Evolutionary conservation across 129 eudicot genomes (phyloP).

Genomic region (Flaveria brownii): DNA sequence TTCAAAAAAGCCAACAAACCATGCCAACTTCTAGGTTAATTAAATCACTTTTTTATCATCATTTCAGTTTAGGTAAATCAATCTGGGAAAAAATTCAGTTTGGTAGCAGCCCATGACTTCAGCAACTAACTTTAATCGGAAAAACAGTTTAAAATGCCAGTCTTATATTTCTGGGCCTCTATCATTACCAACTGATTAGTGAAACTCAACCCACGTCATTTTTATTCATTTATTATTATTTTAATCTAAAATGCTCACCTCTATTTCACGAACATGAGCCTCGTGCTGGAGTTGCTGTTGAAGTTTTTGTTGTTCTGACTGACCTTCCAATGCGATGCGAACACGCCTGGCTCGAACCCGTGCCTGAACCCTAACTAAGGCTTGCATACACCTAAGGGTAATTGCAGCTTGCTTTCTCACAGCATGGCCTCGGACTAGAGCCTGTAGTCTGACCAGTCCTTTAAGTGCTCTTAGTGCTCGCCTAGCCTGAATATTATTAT

Average conservation of each 20-base stretch:
- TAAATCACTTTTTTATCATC: background rate
- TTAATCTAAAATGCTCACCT: conserved; percentile 41
- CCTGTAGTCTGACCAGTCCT: conserved; percentile 94
- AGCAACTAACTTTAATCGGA: background rate
- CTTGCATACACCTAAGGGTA: conserved; percentile 97
- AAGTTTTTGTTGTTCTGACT: conserved; percentile 65
- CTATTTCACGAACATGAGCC: conserved; percentile 86
- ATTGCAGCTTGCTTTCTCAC: conserved; percentile 98
- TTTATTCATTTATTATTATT: background rate
- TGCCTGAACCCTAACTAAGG: conserved; percentile 94
- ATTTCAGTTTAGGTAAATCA: background rate
- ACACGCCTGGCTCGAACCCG: conserved; percentile 96
- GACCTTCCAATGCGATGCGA: conserved; percentile 70
- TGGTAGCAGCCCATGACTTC: background rate
- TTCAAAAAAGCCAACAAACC: background rate
- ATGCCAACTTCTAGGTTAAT: background rate
- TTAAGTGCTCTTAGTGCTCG: conserved; percentile 86
- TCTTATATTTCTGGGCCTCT: background rate
- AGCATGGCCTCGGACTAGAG: conserved; percentile 93
- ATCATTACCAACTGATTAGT: background rate
- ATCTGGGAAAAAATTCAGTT: background rate
- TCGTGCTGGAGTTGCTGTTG: conserved; percentile 79
- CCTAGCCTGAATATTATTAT: conserved; percentile 61
- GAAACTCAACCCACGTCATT: background rate
- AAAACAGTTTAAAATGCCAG: background rate